Evolutionary conservation across 805 yeast species (phyloP), one percentile per base, ranked within the genome.

Genomic region (Candida maltosa): DNA sequence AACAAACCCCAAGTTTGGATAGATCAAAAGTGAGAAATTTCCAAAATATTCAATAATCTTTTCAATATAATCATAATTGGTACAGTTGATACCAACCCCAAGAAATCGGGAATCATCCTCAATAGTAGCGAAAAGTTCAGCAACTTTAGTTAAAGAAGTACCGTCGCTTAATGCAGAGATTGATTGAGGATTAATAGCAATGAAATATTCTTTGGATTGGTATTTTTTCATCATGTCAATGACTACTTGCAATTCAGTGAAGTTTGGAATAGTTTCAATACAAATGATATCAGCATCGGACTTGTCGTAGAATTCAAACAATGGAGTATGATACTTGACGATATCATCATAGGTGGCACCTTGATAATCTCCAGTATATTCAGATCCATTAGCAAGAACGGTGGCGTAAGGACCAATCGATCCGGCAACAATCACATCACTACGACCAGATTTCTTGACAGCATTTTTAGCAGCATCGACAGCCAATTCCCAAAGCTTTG

Each of bases 371-470:
- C 94, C 94, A 3, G 80, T 76, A 47, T 80, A 86, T 48, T 86
- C 95, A 0, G 82, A 69, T 1, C 88, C 87, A 42, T 76, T 69
- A 19, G 82, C 76, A 24, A 82, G 50, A 44, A 60, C 77, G 0
- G 89, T 84, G 1, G 89, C 94, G 52, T 76, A 86, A 0, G 95
- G 87, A 0, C 95, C 95, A 24, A 84, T 57, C 6, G 85, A 75
- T 0, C 85, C 94, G 2, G 75, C 76, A 4, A 80, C 65, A 30
- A 51, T 42, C 12, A 46, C 37, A 15, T 40, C 23, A 15, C 18
- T 20, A 10, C 22, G 15, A 3, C 18, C 12, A n/a, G 28, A 14
- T n/a, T 16, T 23, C 2, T 29, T 18, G 12, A 26, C 47, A 1
- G 62, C 62, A 2, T 28, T 31, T 10, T 33, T 26, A n/a, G 58